Conservation (phyloP, 257 asterid genomes). For the Paraleonurus japonicus region DNA sequence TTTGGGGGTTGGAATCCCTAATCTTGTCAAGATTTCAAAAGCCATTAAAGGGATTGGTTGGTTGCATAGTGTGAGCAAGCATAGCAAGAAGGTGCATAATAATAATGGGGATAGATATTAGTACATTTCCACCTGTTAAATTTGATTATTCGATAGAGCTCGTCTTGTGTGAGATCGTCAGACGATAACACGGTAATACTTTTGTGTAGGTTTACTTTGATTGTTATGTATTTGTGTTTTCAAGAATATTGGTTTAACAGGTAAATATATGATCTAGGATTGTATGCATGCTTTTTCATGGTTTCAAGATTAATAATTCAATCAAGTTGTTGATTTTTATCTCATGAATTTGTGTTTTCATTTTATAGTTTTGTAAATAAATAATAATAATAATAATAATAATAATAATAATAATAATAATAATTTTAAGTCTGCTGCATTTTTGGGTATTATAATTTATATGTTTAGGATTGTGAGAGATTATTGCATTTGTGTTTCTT, state of each 20-base stretch:
- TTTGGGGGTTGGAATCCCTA: conserved; percentile 71
- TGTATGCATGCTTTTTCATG: neutral
- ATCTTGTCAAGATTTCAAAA: conserved; percentile 67
- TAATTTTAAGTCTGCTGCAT: neutral
- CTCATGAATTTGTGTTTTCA: neutral
- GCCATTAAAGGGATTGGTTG: conserved; percentile 87
- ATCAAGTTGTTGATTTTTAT: neutral
- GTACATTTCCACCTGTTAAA: neutral
- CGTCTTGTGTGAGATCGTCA: no score
- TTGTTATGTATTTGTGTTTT: conserved; percentile 3
- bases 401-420: no score
- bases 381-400: no score
- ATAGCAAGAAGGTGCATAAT: conserved; percentile 82
- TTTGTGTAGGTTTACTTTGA: neutral
- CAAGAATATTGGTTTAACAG: conserved; percentile 14
- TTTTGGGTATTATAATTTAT: no score
- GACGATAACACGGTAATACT: no score
- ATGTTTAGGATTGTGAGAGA: no score
- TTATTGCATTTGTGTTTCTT: neutral
- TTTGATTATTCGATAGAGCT: no score
- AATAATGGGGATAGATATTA: conserved; percentile 50
- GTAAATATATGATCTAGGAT: conserved; percentile 28
- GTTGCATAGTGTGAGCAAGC: conserved; percentile 61
- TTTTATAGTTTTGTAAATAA: neutral
- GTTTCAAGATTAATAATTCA: neutral